Percentiles rank a stretch among this genome's conserved stretches.
phyloP scores from a whole-genome alignment of 768 basidiomycete species.

The Pleurotus giganteus region DNA sequence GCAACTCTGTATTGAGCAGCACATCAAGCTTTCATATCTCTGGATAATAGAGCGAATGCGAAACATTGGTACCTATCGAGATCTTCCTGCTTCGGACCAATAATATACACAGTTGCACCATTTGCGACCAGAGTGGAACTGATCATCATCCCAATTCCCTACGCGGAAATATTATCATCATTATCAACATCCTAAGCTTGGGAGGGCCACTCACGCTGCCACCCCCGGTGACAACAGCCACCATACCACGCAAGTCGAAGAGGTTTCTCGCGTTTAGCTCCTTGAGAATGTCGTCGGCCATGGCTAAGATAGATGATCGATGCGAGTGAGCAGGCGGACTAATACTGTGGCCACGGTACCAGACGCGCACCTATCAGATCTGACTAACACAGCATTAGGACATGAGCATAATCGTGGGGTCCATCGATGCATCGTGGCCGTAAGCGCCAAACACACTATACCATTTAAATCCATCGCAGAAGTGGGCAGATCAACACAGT shows the following conservation, averaged over 20 bases:
- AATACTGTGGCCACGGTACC: neutral
- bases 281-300: conserved; percentile 27
- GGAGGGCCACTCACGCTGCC: conserved; percentile 30
- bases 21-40: no score
- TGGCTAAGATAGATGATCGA: conserved; percentile 1
- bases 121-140: conserved; percentile 44
- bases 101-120: conserved; percentile 47
- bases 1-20: conserved; percentile 25
- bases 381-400: neutral
- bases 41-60: no score
- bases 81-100: conserved; percentile 39
- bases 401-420: neutral
- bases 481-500: no score
- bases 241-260: conserved; percentile 44
- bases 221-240: conserved; percentile 45
- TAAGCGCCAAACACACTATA: no score
- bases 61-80: conserved; percentile 43
- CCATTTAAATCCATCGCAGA: no score
- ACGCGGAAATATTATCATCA: neutral
- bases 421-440: no score
- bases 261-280: conserved; percentile 33
- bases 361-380: neutral
- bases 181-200: neutral
- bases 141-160: conserved; percentile 52
- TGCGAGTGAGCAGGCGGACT: neutral